Percentiles rank a stretch among this genome's conserved stretches.
Conservation (phyloP, 257 asterid genomes). For the Penstemon davidsonii region DNA sequence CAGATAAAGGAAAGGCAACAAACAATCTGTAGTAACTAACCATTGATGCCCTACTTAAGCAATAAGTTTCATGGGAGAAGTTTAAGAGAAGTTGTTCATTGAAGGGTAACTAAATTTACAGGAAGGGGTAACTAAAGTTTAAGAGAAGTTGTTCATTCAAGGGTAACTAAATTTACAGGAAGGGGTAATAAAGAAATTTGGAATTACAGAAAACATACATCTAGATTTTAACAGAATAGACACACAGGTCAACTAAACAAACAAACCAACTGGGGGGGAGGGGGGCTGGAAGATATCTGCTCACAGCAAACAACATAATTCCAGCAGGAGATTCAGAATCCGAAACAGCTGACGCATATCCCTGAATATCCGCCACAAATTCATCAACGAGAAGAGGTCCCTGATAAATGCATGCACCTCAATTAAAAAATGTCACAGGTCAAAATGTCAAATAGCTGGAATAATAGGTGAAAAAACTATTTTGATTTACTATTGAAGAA, state of each 20-base stretch:
- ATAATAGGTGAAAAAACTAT: slow-evolving; percentile 6
- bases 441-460: slow-evolving; percentile 2
- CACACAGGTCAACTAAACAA: not conserved
- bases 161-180: not conserved
- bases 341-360: slow-evolving; percentile 52
- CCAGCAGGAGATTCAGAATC: slow-evolving; percentile 69
- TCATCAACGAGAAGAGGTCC: slow-evolving; percentile 47
- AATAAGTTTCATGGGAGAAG: not conserved
- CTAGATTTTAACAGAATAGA: not conserved
- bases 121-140: not conserved
- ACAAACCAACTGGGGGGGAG: too few relatives aligned
- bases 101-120: not conserved
- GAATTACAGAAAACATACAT: slow-evolving; percentile 1
- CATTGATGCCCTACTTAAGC: slow-evolving; percentile 1
- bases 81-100: not conserved
- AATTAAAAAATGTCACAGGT: slow-evolving; percentile 22
- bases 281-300: slow-evolving; percentile 23
- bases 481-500: slow-evolving; percentile 1
- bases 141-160: not conserved
- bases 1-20: not conserved
- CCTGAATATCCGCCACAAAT: slow-evolving; percentile 62
- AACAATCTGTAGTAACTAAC: not conserved
- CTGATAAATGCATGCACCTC: slow-evolving; percentile 35
- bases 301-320: slow-evolving; percentile 69
- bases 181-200: slow-evolving; percentile 2